Evolutionary conservation across 352 stramenopile genomes (phyloP).

Genomic region (Phytopythium mirpurense): DNA sequence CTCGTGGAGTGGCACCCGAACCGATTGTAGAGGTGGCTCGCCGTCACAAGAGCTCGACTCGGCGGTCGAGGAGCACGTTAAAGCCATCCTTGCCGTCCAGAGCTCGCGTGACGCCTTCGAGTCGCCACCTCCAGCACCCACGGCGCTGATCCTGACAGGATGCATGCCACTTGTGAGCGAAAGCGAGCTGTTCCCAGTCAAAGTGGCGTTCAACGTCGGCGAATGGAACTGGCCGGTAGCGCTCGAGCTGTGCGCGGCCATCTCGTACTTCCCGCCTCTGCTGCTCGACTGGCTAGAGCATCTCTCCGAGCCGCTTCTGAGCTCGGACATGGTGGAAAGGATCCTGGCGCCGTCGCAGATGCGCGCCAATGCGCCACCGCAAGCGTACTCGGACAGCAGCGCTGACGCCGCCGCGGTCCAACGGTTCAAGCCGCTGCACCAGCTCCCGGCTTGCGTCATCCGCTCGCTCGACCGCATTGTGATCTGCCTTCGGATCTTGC

Average conservation of each 20-base stretch:
- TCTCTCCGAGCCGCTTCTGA: conserved; percentile 50
- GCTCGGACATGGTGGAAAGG: conserved; percentile 23
- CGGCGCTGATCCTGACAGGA: neutral
- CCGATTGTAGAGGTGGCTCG: neutral
- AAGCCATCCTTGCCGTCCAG: conserved; percentile 4
- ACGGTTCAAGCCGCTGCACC: conserved; percentile 46
- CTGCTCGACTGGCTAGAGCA: conserved; percentile 82
- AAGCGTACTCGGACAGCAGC: conserved; percentile 17
- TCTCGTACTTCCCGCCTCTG: conserved; percentile 31
- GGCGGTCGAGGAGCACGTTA: conserved; percentile 18
- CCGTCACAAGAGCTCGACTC: conserved; percentile 13
- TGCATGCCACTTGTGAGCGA: neutral
- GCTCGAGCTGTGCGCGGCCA: conserved; percentile 17
- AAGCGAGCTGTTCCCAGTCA: conserved; percentile 58
- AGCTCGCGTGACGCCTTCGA: conserved; percentile 7
- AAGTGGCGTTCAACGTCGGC: conserved; percentile 71
- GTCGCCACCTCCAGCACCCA: neutral
- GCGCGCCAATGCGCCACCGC: conserved; percentile 7
- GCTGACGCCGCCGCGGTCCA: conserved; percentile 3
- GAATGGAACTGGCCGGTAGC: conserved; percentile 60
- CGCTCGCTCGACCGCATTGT: conserved; percentile 66
- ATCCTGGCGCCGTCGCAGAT: conserved; percentile 10
- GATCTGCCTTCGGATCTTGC: conserved; percentile 33
- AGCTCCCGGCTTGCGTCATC: conserved; percentile 39
- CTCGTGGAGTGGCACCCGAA: neutral